Evolutionary conservation across 129 eudicot species (phyloP).

Genomic region (Helichrysum umbraculigerum): DNA sequence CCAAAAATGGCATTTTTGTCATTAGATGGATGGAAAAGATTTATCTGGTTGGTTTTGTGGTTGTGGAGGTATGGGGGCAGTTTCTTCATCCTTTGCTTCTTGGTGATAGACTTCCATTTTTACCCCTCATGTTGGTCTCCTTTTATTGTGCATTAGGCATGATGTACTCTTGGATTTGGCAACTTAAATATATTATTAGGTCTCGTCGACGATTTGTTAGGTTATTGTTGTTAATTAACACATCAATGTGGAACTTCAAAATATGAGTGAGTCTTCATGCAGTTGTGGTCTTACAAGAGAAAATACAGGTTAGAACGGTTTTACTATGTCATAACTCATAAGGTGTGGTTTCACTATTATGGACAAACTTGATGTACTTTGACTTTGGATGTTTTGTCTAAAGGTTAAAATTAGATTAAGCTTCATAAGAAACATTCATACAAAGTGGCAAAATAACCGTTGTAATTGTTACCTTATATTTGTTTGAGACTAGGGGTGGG

Average conservation of each 20-base stretch:
- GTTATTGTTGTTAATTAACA: conserved; percentile 8
- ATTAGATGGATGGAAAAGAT: conserved; percentile 61
- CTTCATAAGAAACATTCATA: too few relatives aligned
- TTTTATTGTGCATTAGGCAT: conserved; percentile 81
- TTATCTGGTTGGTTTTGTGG: conserved; percentile 70
- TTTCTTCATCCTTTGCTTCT: conserved; percentile 65
- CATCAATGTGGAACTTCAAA: neutral
- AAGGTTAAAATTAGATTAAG: too few relatives aligned
- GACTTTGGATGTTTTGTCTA: too few relatives aligned
- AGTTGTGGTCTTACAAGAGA: too few relatives aligned
- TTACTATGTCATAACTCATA: too few relatives aligned
- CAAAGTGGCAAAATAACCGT: too few relatives aligned
- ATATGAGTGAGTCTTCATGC: neutral
- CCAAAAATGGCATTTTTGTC: conserved; percentile 27
- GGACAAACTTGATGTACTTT: too few relatives aligned
- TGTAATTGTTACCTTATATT: too few relatives aligned
- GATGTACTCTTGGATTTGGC: conserved; percentile 97
- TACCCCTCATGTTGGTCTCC: conserved; percentile 81
- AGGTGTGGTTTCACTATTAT: too few relatives aligned
- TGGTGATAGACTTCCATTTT: conserved; percentile 65
- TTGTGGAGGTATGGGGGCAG: conserved; percentile 83
- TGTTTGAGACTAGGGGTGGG: too few relatives aligned
- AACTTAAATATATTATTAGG: conserved; percentile 50
- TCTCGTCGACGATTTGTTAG: conserved; percentile 31
- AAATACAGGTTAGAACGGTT: too few relatives aligned